phyloP scores from a whole-genome alignment of 2,329 filamentous ascomycete species.

The Beauveria sp. region DNA sequence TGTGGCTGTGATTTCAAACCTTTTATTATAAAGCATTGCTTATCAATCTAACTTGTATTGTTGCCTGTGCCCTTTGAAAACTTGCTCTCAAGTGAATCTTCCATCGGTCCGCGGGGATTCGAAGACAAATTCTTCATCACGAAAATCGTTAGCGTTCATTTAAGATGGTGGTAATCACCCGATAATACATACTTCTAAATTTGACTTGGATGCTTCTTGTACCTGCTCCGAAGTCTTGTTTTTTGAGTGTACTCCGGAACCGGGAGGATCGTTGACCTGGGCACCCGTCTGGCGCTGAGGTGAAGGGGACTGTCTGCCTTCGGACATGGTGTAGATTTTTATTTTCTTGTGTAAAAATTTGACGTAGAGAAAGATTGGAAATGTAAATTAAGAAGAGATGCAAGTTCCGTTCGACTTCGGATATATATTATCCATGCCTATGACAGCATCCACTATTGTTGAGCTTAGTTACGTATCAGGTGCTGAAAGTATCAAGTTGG shows the following conservation, averaged over 20 bases:
- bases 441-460: background rate
- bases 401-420: too few relatives aligned
- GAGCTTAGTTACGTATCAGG: background rate
- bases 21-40: background rate
- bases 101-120: constrained; percentile 1
- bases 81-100: constrained; percentile 1
- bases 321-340: background rate
- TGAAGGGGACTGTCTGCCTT: constrained; percentile 6
- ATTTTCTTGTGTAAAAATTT: background rate
- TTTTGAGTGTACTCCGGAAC: background rate
- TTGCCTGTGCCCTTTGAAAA: constrained; percentile 4
- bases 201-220: background rate
- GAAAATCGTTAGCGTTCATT: background rate
- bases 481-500: background rate
- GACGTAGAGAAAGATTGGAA: background rate
- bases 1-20: background rate
- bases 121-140: background rate
- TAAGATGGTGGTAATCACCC: background rate
- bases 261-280: background rate
- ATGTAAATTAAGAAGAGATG: too few relatives aligned
- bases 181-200: background rate
- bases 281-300: constrained; percentile 1
- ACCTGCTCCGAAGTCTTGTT: background rate
- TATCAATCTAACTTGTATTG: constrained; percentile 2
- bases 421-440: background rate